Percentiles rank a stretch among this genome's conserved stretches.
Conservation (phyloP, 176 grass and related monocot genomes). For the Zea mays region DNA sequence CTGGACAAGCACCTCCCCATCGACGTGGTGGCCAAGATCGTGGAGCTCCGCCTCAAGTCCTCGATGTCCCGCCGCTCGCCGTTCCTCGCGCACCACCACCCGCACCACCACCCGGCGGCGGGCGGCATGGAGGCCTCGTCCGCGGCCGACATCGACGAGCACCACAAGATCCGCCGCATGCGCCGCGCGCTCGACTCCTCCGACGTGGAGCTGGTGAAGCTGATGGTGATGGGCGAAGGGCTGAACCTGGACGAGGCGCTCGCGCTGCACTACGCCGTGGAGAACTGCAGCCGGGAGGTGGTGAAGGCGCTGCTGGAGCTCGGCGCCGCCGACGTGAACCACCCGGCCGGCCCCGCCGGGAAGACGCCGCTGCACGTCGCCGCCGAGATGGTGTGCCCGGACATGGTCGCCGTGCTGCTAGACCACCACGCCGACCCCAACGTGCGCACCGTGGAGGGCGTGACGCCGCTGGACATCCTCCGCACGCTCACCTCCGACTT, state of each 20-base stretch:
- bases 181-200: constrained; percentile 93
- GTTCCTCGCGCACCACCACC: constrained; percentile 62
- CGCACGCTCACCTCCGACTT: constrained; percentile 97
- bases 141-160: constrained; percentile 58
- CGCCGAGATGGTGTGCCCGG: constrained; percentile 98
- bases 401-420: constrained; percentile 98
- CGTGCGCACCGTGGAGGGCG: constrained; percentile 93
- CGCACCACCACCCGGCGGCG: constrained; percentile 33
- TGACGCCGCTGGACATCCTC: constrained; percentile 93
- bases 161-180: constrained; percentile 98
- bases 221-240: constrained; percentile 99
- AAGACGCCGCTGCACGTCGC: constrained; percentile 97
- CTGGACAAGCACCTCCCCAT: constrained; percentile 93
- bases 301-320: constrained; percentile 96
- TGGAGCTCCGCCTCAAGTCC: constrained; percentile 87
- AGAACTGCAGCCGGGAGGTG: constrained; percentile 97
- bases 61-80: constrained; percentile 74
- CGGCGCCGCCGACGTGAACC: constrained; percentile 93
- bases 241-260: constrained; percentile 97
- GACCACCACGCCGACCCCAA: constrained; percentile 98
- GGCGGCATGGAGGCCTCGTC: constrained; percentile 37
- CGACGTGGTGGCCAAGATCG: constrained; percentile 91
- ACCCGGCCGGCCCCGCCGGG: constrained; percentile 73
- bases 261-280: constrained; percentile 94
- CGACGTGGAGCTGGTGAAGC: constrained; percentile 98